phyloP scores from a whole-genome alignment of 352 stramenopile genomes.

The Lagenidium giganteum region DNA sequence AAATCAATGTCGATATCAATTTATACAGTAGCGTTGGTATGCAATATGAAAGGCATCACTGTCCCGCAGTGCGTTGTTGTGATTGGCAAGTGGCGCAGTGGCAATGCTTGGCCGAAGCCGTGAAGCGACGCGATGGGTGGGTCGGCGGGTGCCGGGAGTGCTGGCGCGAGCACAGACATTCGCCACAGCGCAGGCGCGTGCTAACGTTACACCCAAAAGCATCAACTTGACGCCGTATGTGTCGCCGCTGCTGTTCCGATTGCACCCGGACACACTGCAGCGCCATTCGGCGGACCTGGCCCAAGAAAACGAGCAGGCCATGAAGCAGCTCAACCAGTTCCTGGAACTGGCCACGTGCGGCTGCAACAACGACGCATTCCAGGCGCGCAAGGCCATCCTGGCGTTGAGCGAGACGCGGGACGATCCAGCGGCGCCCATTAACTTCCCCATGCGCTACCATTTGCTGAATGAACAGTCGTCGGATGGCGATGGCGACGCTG shows the following conservation, averaged over 20 bases:
- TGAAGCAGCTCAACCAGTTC: constrained; percentile 67
- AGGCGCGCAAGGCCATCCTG: constrained; percentile 33
- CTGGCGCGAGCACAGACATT: too few species aligned
- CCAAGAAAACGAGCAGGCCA: constrained; percentile 41
- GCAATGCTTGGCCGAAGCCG: too few species aligned
- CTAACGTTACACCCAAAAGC: not conserved
- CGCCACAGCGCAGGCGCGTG: too few species aligned
- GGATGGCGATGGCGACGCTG: constrained; percentile 4
- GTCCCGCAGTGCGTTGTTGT: too few species aligned
- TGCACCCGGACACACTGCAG: constrained; percentile 59
- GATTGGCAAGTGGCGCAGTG: too few species aligned
- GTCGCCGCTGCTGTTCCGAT: constrained; percentile 43
- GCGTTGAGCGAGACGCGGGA: constrained; percentile 9
- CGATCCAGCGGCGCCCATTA: constrained; percentile 16
- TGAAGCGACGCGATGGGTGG: too few species aligned
- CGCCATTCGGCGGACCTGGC: constrained; percentile 29
- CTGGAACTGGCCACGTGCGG: constrained; percentile 41
- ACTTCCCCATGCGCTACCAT: constrained; percentile 46
- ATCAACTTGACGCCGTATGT: constrained; percentile 47
- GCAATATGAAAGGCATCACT: too few species aligned
- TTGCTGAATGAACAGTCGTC: constrained; percentile 12
- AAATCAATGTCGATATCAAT: too few species aligned
- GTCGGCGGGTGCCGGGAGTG: too few species aligned
- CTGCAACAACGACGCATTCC: constrained; percentile 52
- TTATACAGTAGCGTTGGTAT: too few species aligned